Percentiles rank a stretch among this genome's conserved stretches.
These are phyloP conservation scores for Fusarium coffeatum DNA, from an alignment of 2,329 filamentous ascomycete genomes.

Conservation along the genomic window DNA sequence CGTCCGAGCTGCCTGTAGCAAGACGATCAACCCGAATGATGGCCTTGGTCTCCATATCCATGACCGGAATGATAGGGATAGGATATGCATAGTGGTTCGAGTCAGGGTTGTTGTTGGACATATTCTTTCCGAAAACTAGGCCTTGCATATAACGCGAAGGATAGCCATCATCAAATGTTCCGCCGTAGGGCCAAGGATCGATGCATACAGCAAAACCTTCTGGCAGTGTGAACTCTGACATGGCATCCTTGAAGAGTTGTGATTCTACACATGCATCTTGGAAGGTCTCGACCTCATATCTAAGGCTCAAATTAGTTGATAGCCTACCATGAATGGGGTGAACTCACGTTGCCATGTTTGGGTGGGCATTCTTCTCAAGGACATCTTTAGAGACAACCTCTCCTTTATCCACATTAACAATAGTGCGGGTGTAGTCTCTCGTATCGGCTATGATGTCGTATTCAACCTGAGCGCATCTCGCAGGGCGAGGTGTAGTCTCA, in stretches of 20 bases:
- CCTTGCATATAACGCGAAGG: constrained; percentile 59
- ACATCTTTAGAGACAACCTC: constrained; percentile 46
- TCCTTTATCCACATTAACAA: constrained; percentile 53
- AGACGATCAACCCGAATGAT: constrained; percentile 69
- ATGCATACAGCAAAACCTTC: constrained; percentile 57
- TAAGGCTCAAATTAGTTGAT: background rate
- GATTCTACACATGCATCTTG: constrained; percentile 57
- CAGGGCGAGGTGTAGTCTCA: constrained; percentile 49
- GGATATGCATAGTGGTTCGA: constrained; percentile 73
- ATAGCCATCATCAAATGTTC: constrained; percentile 52
- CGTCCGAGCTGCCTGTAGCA: constrained; percentile 59
- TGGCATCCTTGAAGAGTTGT: constrained; percentile 58
- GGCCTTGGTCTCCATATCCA: constrained; percentile 66
- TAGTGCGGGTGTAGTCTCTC: constrained; percentile 51
- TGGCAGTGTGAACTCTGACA: constrained; percentile 41
- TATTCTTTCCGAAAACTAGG: constrained; percentile 60
- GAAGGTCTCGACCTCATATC: constrained; percentile 41
- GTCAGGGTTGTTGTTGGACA: constrained; percentile 59
- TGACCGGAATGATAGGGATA: constrained; percentile 68
- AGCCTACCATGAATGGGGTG: background rate
- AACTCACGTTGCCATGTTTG: constrained; percentile 51
- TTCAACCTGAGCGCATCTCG: constrained; percentile 60
- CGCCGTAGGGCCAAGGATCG: constrained; percentile 76
- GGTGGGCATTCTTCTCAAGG: constrained; percentile 49
- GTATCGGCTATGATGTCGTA: constrained; percentile 55